Percentiles rank a stretch among this genome's conserved stretches.
phyloP scores from a whole-genome alignment of 768 basidiomycete species.

The Amanita molliuscula region DNA sequence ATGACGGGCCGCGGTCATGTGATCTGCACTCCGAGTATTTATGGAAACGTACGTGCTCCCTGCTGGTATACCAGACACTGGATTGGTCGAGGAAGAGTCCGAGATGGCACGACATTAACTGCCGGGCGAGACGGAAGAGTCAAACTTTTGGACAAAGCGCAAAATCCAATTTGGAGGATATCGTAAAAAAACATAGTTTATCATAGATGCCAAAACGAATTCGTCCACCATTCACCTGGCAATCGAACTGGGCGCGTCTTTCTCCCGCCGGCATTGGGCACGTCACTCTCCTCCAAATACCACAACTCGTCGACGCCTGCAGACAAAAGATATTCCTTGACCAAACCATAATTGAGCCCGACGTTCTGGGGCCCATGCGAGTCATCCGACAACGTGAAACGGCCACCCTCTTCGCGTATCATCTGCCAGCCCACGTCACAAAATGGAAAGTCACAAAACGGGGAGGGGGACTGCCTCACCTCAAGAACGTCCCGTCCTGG shows the following conservation, averaged over 20 bases:
- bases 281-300: slow-evolving; percentile 37
- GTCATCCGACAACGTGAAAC: slow-evolving; percentile 87
- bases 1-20: no score
- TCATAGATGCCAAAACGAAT: slow-evolving; percentile 41
- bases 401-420: slow-evolving; percentile 58
- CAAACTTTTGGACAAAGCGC: no score
- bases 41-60: no score
- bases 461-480: slow-evolving; percentile 35
- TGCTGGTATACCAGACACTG: no score
- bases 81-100: no score
- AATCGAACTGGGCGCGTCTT: slow-evolving; percentile 31
- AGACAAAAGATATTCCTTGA: slow-evolving; percentile 53
- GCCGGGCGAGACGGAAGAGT: no score
- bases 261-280: slow-evolving; percentile 37
- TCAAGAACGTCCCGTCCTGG: slow-evolving; percentile 70
- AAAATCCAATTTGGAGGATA: no score
- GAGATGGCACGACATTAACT: no score
- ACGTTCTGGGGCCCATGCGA: slow-evolving; percentile 88
- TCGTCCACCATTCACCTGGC: slow-evolving; percentile 44
- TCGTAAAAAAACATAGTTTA: no score
- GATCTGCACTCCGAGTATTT: no score
- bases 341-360: slow-evolving; percentile 70
- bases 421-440: slow-evolving; percentile 33
- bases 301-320: slow-evolving; percentile 57
- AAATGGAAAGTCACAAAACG: slow-evolving; percentile 6